phyloP scores from a whole-genome alignment of 1,284 basidiomycete genomes.

The Cryptococcus wingfieldii region DNA sequence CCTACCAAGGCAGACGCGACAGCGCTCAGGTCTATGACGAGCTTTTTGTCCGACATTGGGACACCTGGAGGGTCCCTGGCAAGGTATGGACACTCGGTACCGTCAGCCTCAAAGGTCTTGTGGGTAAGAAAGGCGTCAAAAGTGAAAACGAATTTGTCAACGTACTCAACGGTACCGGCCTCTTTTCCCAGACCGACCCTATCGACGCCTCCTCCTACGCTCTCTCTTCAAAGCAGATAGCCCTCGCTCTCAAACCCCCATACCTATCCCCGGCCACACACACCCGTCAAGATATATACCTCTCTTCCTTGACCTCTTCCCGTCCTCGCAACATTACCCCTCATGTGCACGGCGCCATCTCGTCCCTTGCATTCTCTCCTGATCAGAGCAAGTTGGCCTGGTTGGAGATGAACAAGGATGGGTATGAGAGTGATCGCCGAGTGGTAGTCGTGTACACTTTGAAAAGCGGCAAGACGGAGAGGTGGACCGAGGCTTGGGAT shows the following conservation, averaged over 20 bases:
- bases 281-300: slow-evolving; percentile 50
- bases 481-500: slow-evolving; percentile 71
- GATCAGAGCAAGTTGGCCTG: slow-evolving; percentile 72
- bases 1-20: slow-evolving; percentile 66
- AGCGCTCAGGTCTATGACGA: slow-evolving; percentile 73
- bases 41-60: slow-evolving; percentile 79
- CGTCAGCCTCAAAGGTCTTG: slow-evolving; percentile 50
- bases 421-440: slow-evolving; percentile 65
- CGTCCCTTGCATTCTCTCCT: slow-evolving; percentile 62
- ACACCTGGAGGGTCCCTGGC: slow-evolving; percentile 75
- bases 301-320: slow-evolving; percentile 31
- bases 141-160: slow-evolving; percentile 55
- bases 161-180: slow-evolving; percentile 60
- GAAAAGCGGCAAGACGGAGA: slow-evolving; percentile 15
- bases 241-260: slow-evolving; percentile 82
- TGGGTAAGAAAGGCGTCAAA: slow-evolving; percentile 7
- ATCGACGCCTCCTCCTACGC: slow-evolving; percentile 60
- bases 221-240: slow-evolving; percentile 61
- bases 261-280: slow-evolving; percentile 61
- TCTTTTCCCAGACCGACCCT: slow-evolving; percentile 68
- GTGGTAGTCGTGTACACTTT: slow-evolving; percentile 70
- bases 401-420: slow-evolving; percentile 79
- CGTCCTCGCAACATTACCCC: slow-evolving; percentile 58
- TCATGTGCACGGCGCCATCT: slow-evolving; percentile 75
- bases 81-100: slow-evolving; percentile 49